Evolutionary conservation across 345 rosid species (phyloP).

Genomic region (Heritiera littoralis): DNA sequence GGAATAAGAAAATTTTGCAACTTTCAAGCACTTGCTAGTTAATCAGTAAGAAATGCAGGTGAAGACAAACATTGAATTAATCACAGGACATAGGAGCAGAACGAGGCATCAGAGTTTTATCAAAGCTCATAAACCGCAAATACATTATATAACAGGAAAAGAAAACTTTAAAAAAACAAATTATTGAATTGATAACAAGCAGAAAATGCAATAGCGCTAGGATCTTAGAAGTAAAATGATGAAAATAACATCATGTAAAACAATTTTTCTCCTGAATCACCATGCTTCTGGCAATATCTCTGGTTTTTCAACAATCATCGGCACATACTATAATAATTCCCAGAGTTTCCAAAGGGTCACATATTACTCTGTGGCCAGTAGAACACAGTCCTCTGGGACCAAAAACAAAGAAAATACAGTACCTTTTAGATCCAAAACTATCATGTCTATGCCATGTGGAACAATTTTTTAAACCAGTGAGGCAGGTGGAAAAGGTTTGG

Average conservation of each 20-base stretch:
- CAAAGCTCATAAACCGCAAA: not conserved
- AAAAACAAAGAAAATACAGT: not conserved
- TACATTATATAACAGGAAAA: not conserved
- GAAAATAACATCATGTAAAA: conserved; percentile 7
- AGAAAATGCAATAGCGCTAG: not conserved
- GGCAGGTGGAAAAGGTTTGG: not conserved
- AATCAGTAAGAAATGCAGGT: not conserved
- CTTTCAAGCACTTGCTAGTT: not conserved
- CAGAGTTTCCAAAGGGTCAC: not conserved
- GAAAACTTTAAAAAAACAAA: not conserved
- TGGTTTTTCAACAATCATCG: not conserved
- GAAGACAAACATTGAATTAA: not conserved
- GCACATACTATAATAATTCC: not conserved
- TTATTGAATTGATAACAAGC: not conserved
- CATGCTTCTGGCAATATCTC: not conserved
- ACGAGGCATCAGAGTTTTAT: not conserved
- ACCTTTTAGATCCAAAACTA: not conserved
- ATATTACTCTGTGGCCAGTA: not conserved
- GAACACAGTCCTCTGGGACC: not conserved
- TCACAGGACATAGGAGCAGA: conserved; percentile 1
- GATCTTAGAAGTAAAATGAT: not conserved
- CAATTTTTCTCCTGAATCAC: not conserved
- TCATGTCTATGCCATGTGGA: not conserved
- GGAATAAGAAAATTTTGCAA: not conserved
- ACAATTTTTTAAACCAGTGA: not conserved